These are phyloP conservation scores for Avena sativa DNA, from an alignment of 176 grass and related monocot genomes.

Conservation along the genomic window DNA sequence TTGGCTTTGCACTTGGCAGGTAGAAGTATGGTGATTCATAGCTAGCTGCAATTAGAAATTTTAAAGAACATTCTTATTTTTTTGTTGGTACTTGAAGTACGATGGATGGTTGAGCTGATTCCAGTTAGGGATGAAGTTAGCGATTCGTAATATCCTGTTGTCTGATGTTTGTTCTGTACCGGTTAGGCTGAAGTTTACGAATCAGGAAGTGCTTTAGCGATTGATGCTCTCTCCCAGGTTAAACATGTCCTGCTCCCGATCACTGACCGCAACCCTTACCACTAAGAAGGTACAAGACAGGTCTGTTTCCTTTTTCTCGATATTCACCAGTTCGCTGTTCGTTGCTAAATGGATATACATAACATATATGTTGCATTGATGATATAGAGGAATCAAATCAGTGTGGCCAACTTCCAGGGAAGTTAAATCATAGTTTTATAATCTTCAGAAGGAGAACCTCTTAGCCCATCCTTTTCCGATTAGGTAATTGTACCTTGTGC, in stretches of 20 bases:
- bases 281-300: constrained; percentile 94
- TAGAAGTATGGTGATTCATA: background rate
- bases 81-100: background rate
- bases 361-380: constrained; percentile 12
- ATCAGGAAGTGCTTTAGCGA: constrained; percentile 60
- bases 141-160: background rate
- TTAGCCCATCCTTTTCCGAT: constrained; percentile 13
- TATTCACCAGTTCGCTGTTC: background rate
- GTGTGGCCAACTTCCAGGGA: background rate
- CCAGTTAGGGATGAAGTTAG: constrained; percentile 77
- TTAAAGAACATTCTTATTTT: background rate
- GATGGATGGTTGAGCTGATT: background rate
- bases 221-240: constrained; percentile 73
- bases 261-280: constrained; percentile 85
- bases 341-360: background rate
- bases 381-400: background rate
- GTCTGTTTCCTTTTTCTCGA: constrained; percentile 43
- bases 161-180: constrained; percentile 37
- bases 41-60: background rate
- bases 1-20: background rate
- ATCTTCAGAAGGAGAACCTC: background rate
- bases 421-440: background rate
- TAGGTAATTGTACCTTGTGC: no score
- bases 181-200: constrained; percentile 78
- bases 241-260: constrained; percentile 93